These are phyloP conservation scores for Lindgomyces ingoldianus DNA, from an alignment of 495 filamentous ascomycete genomes.

Conservation along the genomic window DNA sequence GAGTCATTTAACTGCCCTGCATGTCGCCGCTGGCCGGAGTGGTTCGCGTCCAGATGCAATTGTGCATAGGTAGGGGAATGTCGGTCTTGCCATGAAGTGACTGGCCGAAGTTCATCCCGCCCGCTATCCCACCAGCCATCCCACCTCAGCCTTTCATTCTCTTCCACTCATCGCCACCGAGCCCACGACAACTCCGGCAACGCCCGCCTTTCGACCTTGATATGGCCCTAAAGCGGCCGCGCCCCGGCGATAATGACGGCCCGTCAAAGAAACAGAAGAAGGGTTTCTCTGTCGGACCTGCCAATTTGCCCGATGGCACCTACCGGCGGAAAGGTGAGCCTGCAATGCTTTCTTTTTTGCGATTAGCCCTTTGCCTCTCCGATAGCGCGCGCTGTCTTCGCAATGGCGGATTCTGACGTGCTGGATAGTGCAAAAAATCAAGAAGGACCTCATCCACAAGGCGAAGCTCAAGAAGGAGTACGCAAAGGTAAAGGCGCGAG, in stretches of 20 bases:
- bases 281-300: conserved; percentile 81
- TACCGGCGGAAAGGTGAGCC: conserved; percentile 80
- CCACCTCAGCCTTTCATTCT: background rate
- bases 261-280: conserved; percentile 56
- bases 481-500: conserved; percentile 73
- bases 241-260: conserved; percentile 38
- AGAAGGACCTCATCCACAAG: conserved; percentile 84
- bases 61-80: background rate
- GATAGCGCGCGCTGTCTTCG: background rate
- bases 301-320: conserved; percentile 88
- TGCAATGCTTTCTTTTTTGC: background rate
- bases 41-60: background rate
- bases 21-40: conserved; percentile 3
- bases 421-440: conserved; percentile 80
- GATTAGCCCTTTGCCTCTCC: background rate
- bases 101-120: background rate
- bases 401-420: background rate
- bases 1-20: background rate
- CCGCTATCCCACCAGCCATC: background rate
- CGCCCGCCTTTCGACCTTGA: conserved; percentile 26
- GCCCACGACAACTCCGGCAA: conserved; percentile 2
- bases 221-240: conserved; percentile 67
- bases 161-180: background rate
- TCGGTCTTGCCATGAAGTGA: background rate
- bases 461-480: conserved; percentile 94